phyloP scores from a whole-genome alignment of 495 filamentous ascomycete species.

The Pyrenula aspistea region DNA sequence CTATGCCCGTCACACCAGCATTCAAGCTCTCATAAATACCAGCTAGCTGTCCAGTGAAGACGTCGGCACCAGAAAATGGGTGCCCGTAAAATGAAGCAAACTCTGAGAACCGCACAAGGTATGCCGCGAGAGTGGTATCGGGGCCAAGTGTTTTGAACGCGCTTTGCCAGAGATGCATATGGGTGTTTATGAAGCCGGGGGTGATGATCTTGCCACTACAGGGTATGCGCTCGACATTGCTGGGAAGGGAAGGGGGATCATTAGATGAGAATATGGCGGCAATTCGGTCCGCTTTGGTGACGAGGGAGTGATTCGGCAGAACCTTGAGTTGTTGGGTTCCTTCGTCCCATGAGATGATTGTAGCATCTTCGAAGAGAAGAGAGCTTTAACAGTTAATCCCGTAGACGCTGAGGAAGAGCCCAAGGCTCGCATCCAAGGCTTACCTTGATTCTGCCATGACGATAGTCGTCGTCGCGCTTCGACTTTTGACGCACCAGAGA shows the following conservation, averaged over 20 bases:
- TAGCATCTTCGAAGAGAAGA: conserved; percentile 15
- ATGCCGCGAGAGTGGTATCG: conserved; percentile 20
- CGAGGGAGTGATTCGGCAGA: conserved; percentile 23
- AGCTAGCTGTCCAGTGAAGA: conserved; percentile 26
- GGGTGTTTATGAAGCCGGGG: conserved; percentile 42
- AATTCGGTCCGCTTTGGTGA: conserved; percentile 27
- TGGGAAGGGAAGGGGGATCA: conserved; percentile 1
- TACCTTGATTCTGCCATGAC: background rate
- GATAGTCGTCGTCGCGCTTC: background rate
- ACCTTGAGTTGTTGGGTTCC: conserved; percentile 19
- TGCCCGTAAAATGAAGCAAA: conserved; percentile 9
- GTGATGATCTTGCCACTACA: conserved; percentile 31
- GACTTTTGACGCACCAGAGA: background rate
- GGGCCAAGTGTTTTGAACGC: conserved; percentile 23
- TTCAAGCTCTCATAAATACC: conserved; percentile 27
- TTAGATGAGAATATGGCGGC: conserved; percentile 11
- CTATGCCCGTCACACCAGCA: conserved; percentile 19
- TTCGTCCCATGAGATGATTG: conserved; percentile 27
- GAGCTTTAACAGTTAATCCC: background rate
- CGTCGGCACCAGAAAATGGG: conserved; percentile 18
- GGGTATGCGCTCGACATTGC: conserved; percentile 24
- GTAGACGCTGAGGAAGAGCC: background rate
- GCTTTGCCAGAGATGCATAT: conserved; percentile 41
- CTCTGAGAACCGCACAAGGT: conserved; percentile 10
- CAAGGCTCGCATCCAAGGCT: background rate